These are phyloP conservation scores for Echites panduratus DNA, from an alignment of 257 asterid species.

Conservation along the genomic window DNA sequence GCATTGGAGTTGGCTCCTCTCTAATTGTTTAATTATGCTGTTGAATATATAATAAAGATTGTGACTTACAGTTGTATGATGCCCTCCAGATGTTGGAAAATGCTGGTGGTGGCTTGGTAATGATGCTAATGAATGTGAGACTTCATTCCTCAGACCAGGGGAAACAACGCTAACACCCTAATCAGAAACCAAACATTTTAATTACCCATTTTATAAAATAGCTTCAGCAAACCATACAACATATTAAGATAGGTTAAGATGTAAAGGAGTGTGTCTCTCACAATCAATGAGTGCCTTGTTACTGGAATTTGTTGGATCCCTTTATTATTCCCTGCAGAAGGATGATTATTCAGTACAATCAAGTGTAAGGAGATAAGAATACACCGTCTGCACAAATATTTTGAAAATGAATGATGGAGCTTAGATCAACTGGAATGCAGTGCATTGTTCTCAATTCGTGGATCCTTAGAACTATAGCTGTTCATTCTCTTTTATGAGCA, in stretches of 20 bases:
- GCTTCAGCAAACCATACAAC: background rate
- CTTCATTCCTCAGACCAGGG: background rate
- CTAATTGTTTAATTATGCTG: background rate
- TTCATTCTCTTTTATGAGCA: background rate
- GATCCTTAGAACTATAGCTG: background rate
- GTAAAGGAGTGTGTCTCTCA: background rate
- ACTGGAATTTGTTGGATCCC: conserved; percentile 7
- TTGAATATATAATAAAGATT: background rate
- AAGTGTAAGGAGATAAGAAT: background rate
- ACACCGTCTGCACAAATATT: background rate
- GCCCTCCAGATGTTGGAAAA: conserved; percentile 8
- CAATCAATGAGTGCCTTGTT: background rate
- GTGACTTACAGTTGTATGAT: background rate
- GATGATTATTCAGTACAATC: background rate
- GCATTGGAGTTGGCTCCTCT: background rate
- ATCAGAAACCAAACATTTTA: background rate
- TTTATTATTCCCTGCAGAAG: conserved; percentile 18
- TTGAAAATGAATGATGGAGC: background rate
- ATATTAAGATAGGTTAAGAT: background rate
- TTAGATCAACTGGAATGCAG: background rate
- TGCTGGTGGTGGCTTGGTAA: conserved; percentile 12
- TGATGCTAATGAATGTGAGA: background rate
- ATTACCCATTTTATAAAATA: background rate
- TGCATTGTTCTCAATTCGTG: background rate
- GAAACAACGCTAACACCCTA: conserved; percentile 1